phyloP scores from a whole-genome alignment of 202 grass and related monocot species.

The Elaeis oleifera region DNA sequence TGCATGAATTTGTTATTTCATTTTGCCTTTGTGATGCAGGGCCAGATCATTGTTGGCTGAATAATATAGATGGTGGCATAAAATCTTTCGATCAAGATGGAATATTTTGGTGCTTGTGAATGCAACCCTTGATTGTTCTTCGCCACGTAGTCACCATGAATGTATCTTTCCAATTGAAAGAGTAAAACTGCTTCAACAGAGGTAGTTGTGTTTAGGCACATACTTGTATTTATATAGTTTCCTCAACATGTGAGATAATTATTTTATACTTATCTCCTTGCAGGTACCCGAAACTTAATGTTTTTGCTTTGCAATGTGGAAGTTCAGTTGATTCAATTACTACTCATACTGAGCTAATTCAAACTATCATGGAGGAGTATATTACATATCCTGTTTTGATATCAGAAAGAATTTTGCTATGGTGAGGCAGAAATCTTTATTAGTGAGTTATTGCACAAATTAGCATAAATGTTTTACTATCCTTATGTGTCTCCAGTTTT shows the following conservation, averaged over 20 bases:
- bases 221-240: constrained; percentile 5
- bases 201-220: constrained; percentile 30
- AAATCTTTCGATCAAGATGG: constrained; percentile 32
- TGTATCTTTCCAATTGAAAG: constrained; percentile 30
- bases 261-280: constrained; percentile 18
- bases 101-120: constrained; percentile 44
- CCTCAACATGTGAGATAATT: neutral
- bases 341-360: constrained; percentile 27
- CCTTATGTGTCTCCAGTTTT: too few relatives aligned
- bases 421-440: constrained; percentile 33
- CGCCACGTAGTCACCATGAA: neutral
- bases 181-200: constrained; percentile 59
- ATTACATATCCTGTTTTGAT: constrained; percentile 52
- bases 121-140: constrained; percentile 17
- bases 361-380: constrained; percentile 35
- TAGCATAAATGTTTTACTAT: constrained; percentile 5
- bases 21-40: constrained; percentile 25
- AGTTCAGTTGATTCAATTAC: constrained; percentile 31
- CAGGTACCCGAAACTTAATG: constrained; percentile 42
- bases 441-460: constrained; percentile 7
- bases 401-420: constrained; percentile 44
- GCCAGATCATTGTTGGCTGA: constrained; percentile 56
- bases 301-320: constrained; percentile 42
- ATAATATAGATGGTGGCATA: constrained; percentile 27
- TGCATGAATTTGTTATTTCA: neutral